Evolutionary conservation across 2,329 filamentous ascomycete genomes (phyloP).

Genomic region (Torrubiella hemipterigena): DNA sequence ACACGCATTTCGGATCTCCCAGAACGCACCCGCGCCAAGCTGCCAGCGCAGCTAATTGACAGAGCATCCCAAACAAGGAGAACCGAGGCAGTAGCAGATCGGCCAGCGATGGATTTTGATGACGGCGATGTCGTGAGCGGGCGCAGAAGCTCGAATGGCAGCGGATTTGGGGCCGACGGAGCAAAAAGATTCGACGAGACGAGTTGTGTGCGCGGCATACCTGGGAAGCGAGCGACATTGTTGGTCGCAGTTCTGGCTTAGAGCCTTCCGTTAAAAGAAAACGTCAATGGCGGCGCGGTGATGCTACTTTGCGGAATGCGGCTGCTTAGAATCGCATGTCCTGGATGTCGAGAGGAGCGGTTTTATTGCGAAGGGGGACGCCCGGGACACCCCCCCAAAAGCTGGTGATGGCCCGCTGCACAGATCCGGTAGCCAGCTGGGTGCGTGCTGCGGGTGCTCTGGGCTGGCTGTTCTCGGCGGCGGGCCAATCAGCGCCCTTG

Average conservation of each 20-base stretch:
- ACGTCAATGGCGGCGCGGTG: constrained; percentile 21
- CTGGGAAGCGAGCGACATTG: constrained; percentile 52
- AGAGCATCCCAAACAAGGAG: constrained; percentile 1
- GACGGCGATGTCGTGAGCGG: background rate
- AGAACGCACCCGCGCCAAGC: too few species aligned
- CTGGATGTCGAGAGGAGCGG: too few species aligned
- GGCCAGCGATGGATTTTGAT: background rate
- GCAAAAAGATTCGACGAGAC: background rate
- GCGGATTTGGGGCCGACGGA: background rate
- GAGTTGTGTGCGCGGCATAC: constrained; percentile 24
- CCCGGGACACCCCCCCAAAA: constrained; percentile 9
- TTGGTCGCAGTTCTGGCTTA: constrained; percentile 39
- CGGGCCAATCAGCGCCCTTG: constrained; percentile 4
- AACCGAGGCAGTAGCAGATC: constrained; percentile 1
- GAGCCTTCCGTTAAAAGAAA: constrained; percentile 32
- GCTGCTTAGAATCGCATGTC: constrained; percentile 26
- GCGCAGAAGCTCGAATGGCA: background rate
- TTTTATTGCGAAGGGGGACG: constrained; percentile 13
- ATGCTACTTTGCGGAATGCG: constrained; percentile 18
- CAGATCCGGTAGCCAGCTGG: background rate
- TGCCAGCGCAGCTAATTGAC: constrained; percentile 7
- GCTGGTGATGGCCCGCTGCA: constrained; percentile 5
- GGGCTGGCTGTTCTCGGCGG: background rate
- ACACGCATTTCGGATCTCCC: too few species aligned
- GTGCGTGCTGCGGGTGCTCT: too few species aligned